Percentiles rank a stretch among this genome's conserved stretches.
These are phyloP conservation scores for Citrus cavaleriei DNA, from an alignment of 345 rosid species.

Conservation along the genomic window DNA sequence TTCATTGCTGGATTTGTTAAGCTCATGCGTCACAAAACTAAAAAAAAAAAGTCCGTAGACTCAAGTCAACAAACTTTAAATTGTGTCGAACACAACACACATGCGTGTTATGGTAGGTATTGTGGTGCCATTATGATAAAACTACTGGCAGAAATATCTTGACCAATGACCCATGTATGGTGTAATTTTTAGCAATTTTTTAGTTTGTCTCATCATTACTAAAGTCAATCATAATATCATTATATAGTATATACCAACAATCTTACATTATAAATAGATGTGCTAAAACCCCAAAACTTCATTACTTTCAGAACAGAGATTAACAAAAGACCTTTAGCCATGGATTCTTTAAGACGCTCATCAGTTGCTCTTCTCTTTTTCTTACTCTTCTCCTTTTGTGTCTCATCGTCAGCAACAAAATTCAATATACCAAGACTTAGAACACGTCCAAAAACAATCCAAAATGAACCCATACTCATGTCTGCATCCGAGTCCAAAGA, in stretches of 20 bases:
- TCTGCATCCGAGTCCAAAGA: slow-evolving; percentile 7
- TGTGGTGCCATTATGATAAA: neutral
- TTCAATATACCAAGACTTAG: slow-evolving; percentile 14
- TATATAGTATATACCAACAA: neutral
- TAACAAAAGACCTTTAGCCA: neutral
- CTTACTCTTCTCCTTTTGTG: neutral
- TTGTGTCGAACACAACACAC: neutral
- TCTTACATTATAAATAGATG: neutral
- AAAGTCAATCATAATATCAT: neutral
- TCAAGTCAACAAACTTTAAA: neutral
- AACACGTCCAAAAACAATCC: neutral
- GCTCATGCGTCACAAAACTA: neutral
- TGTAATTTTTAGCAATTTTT: neutral
- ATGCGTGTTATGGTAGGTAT: neutral
- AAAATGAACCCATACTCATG: neutral
- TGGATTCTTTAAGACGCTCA: neutral
- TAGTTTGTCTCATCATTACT: too few species aligned
- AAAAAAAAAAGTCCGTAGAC: neutral
- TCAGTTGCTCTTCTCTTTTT: slow-evolving; percentile 4
- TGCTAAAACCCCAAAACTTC: too few species aligned
- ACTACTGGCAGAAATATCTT: neutral
- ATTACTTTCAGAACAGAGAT: too few species aligned
- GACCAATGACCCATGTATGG: too few species aligned
- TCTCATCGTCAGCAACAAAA: neutral
- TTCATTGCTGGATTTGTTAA: neutral